Conservation (phyloP, 2,329 filamentous ascomycete species). For the Aspergillus proliferans region DNA sequence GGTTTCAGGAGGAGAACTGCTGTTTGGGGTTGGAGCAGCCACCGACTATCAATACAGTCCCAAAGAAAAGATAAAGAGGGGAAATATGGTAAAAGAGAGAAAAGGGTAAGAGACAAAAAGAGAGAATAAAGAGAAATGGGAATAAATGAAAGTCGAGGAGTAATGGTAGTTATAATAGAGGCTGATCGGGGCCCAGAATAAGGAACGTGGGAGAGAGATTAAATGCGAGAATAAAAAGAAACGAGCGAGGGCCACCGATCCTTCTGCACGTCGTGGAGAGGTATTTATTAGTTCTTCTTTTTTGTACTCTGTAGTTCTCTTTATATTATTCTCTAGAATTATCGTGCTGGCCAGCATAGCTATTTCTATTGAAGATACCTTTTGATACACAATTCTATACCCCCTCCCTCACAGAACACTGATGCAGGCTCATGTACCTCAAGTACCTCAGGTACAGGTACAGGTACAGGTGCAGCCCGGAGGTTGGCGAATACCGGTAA, state of each 20-base stretch:
- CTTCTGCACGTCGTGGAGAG: not conserved
- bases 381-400: not conserved
- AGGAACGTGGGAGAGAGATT: not conserved
- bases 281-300: not conserved
- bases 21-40: slow-evolving; percentile 5
- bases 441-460: no score
- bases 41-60: not conserved
- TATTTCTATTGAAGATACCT: not conserved
- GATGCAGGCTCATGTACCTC: no score
- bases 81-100: not conserved
- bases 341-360: not conserved
- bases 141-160: slow-evolving; percentile 1
- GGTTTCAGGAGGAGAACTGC: slow-evolving; percentile 1
- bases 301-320: not conserved
- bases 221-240: not conserved
- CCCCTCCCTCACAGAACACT: no score
- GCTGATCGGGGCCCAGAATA: not conserved
- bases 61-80: slow-evolving; percentile 4
- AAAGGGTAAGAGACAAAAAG: slow-evolving; percentile 6
- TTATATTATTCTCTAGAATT: not conserved
- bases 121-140: not conserved
- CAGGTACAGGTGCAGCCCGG: no score
- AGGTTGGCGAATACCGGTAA: no score
- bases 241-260: not conserved
- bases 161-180: slow-evolving; percentile 6